phyloP scores from a whole-genome alignment of 768 basidiomycete genomes.

The Suillus cothurnatus region DNA sequence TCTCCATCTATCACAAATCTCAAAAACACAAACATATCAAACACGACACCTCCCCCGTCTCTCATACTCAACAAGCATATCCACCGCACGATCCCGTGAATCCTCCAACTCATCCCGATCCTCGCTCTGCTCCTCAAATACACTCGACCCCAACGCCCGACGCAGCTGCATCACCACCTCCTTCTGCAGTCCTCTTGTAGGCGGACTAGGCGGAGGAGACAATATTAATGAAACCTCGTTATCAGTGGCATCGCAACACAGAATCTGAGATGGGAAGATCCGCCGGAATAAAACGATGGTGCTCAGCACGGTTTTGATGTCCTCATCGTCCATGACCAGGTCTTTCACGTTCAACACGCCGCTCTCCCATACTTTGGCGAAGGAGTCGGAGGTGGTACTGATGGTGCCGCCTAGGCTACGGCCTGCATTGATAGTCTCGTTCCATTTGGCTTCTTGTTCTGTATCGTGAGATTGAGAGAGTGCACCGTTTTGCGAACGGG shows the following conservation, averaged over 20 bases:
- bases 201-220: slow-evolving; percentile 64
- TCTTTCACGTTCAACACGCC: slow-evolving; percentile 37
- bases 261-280: slow-evolving; percentile 48
- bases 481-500: slow-evolving; percentile 22
- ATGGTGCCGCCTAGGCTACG: slow-evolving; percentile 63
- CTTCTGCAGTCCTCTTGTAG: slow-evolving; percentile 29
- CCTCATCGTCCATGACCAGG: slow-evolving; percentile 39
- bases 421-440: slow-evolving; percentile 57
- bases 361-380: slow-evolving; percentile 60
- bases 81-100: slow-evolving; percentile 75
- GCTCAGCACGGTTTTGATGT: slow-evolving; percentile 54
- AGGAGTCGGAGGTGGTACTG: slow-evolving; percentile 50
- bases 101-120: slow-evolving; percentile 59
- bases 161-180: slow-evolving; percentile 50
- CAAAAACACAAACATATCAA: slow-evolving; percentile 16
- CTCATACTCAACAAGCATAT: slow-evolving; percentile 55
- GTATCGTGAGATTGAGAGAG: slow-evolving; percentile 18
- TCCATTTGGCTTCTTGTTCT: slow-evolving; percentile 40
- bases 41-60: slow-evolving; percentile 37
- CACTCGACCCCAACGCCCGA: slow-evolving; percentile 53
- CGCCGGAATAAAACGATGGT: slow-evolving; percentile 63
- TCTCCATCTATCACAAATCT: not conserved
- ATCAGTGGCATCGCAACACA: slow-evolving; percentile 17
- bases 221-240: slow-evolving; percentile 42
- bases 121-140: slow-evolving; percentile 43